Evolutionary conservation across 164 flowering plant species (phyloP), one percentile per base, ranked within the genome.

Genomic region (Kingdonia uniflora): DNA sequence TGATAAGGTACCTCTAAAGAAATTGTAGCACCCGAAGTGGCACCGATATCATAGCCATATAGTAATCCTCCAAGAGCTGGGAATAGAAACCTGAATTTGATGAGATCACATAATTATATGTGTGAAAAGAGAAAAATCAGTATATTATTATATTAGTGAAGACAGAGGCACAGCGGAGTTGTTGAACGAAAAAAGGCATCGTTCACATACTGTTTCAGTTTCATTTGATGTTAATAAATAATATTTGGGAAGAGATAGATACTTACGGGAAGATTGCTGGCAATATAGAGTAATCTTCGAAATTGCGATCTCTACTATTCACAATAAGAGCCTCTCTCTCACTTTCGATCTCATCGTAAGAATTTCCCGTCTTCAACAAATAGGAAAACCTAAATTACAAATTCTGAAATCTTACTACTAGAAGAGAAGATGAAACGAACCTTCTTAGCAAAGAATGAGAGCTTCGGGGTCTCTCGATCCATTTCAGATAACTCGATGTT

Each of bases 31-130:
- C 82, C 76, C 42, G 97, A 85, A 24, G 97, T 88, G 48, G 92
- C 80, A 61, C 97, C 97, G 69, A 88, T 85, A 59, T 88, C 97
- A 70, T 88, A 88, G 42, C 97, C 97, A 75, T 80, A 88, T 17
- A 83, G 69, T 21, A 84, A 65, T 51, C 95, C 97, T 55, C 97
- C 97, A 66, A 88, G 63, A 21, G 97, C 97, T 26, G 97, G 95
- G 73, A 89, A 89, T 38, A 88, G 52, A 74, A 89, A 89, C 60
- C 97, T 89, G 80, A 52, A 64, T 67, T 29, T 44, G 23, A 60
- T 17, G 15, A 10, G 55, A 22, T 29, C 19, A 52, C 43, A 10
- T 42, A n/a, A 22, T 47, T 2, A 17, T 47, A 15, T 17, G 1
- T 0, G 4, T 6, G 0, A 47, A 24, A 16, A 22, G 4, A 25